These are phyloP conservation scores for Helicostylum pulchrum DNA, from an alignment of 192 early-diverging fungal genomes.

Conservation along the genomic window DNA sequence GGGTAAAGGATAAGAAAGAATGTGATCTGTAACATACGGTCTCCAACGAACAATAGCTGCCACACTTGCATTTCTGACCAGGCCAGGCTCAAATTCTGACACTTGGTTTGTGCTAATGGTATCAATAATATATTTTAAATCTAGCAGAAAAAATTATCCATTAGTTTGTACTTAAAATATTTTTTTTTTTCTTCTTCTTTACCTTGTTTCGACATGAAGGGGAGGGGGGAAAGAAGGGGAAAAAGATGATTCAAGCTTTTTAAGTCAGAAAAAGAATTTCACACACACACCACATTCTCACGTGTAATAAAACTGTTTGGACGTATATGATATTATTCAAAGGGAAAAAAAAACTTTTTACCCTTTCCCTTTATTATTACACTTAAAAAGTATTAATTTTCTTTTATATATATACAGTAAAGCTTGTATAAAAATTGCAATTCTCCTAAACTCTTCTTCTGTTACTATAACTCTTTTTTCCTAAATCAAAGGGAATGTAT, in stretches of 20 bases:
- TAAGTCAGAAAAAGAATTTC: too few species aligned
- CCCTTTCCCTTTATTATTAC: background rate
- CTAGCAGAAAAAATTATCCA: background rate
- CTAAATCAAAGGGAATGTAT: constrained; percentile 84
- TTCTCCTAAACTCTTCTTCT: constrained; percentile 12
- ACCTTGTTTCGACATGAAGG: constrained; percentile 9
- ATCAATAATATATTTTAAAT: background rate
- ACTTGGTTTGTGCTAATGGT: too few species aligned
- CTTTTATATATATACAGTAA: background rate
- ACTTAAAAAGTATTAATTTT: background rate
- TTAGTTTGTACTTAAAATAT: background rate
- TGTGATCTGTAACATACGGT: background rate
- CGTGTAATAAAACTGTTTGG: background rate
- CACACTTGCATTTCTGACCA: constrained; percentile 18
- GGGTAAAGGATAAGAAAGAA: background rate
- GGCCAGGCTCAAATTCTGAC: background rate
- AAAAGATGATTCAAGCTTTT: too few species aligned
- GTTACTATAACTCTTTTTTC: constrained; percentile 64
- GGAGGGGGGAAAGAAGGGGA: background rate
- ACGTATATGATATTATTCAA: background rate
- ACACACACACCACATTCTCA: too few species aligned
- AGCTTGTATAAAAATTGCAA: background rate
- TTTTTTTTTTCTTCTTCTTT: background rate
- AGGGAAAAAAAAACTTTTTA: background rate
- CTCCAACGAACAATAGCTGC: constrained; percentile 19